phyloP scores from a whole-genome alignment of 1,139 yeast species.

The Kazachstania sp. region DNA sequence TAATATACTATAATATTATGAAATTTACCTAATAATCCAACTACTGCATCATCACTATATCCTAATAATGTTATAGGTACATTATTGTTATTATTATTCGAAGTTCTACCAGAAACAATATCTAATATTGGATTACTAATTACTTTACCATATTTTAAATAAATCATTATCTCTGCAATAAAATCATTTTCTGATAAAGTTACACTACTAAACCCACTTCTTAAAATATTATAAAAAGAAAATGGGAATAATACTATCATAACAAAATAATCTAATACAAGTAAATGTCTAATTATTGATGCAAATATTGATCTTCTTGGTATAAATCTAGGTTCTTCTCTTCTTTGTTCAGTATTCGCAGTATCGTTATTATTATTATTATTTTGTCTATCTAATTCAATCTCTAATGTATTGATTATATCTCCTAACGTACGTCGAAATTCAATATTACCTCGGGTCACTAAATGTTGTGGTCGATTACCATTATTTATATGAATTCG shows the following conservation, averaged over 20 bases:
- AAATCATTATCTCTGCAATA: constrained; percentile 17
- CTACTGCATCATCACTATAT: constrained; percentile 9
- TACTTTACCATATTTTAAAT: constrained; percentile 15
- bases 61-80: constrained; percentile 4
- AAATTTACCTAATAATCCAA: constrained; percentile 26
- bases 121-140: constrained; percentile 10
- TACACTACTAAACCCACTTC: constrained; percentile 23
- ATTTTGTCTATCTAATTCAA: background rate
- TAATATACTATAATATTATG: constrained; percentile 26
- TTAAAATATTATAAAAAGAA: constrained; percentile 25
- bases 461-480: background rate
- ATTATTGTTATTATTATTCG: no score
- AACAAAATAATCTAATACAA: constrained; percentile 25
- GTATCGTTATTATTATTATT: no score
- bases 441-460: background rate
- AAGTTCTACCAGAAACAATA: background rate
- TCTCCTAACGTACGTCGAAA: constrained; percentile 1
- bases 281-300: constrained; percentile 15
- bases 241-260: constrained; percentile 28
- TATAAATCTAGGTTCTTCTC: constrained; percentile 15
- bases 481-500: background rate
- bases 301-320: constrained; percentile 16
- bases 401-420: constrained; percentile 2
- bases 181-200: constrained; percentile 27
- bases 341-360: background rate